Evolutionary conservation across 768 basidiomycete genomes (phyloP).

Genomic region (Favolaschia claudopus): DNA sequence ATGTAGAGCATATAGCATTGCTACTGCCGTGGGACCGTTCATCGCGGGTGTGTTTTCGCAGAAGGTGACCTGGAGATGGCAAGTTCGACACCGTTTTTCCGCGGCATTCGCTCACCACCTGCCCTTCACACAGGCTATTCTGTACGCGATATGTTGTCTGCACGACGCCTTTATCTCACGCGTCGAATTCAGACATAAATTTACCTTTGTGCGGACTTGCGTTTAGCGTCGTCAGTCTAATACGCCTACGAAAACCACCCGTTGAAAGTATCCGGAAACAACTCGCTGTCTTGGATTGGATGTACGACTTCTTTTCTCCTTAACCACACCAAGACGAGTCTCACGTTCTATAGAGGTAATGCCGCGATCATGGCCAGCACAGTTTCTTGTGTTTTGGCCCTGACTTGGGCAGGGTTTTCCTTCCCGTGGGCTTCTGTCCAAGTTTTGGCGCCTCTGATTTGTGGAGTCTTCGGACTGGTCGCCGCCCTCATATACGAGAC

Average conservation of each 20-base stretch:
- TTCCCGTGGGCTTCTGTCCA: slow-evolving; percentile 48
- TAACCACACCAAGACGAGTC: neutral
- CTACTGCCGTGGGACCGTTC: slow-evolving; percentile 40
- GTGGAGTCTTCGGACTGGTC: slow-evolving; percentile 46
- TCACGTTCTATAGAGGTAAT: slow-evolving; percentile 44
- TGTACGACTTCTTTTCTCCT: slow-evolving; percentile 28
- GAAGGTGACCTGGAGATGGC: slow-evolving; percentile 46
- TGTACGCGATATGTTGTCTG: too few species aligned
- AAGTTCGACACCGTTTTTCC: too few species aligned
- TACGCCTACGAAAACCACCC: too few species aligned
- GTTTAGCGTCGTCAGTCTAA: too few species aligned
- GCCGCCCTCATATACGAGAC: slow-evolving; percentile 48
- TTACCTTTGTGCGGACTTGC: slow-evolving; percentile 42
- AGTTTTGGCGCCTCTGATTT: slow-evolving; percentile 50
- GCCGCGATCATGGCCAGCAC: slow-evolving; percentile 39
- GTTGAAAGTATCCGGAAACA: too few species aligned
- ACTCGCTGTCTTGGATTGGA: slow-evolving; percentile 46
- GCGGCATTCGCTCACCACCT: too few species aligned
- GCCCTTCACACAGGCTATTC: too few species aligned
- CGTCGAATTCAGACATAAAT: slow-evolving; percentile 53
- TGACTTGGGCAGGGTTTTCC: slow-evolving; percentile 52
- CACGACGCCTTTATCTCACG: too few species aligned
- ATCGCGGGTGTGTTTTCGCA: slow-evolving; percentile 43
- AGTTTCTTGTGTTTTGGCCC: slow-evolving; percentile 35
- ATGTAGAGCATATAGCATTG: slow-evolving; percentile 46